phyloP scores from a whole-genome alignment of 75 land plant genomes.

The Cryptomeria japonica region DNA sequence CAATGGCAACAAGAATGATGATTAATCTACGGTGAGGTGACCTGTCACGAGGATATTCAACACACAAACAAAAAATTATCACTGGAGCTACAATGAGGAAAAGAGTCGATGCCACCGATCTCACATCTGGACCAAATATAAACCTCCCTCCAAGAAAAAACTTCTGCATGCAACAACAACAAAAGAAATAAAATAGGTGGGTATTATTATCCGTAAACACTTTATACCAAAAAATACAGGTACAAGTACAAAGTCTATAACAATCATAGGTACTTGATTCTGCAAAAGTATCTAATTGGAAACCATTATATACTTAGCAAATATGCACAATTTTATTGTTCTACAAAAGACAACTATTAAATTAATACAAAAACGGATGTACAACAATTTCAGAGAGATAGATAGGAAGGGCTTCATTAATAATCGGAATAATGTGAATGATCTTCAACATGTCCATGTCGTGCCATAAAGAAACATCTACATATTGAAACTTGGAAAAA shows the following conservation, averaged over 20 bases:
- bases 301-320: neutral
- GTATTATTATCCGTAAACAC: neutral
- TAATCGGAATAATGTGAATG: neutral
- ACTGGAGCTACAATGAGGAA: slow-evolving; percentile 65
- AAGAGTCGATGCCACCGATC: slow-evolving; percentile 63
- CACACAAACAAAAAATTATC: slow-evolving; percentile 50
- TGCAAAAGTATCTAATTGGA: neutral
- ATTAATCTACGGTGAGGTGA: slow-evolving; percentile 11
- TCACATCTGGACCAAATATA: slow-evolving; percentile 91
- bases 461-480: neutral
- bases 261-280: neutral
- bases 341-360: neutral
- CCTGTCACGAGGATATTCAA: slow-evolving; percentile 31
- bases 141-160: slow-evolving; percentile 76
- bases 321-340: neutral
- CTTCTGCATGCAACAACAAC: slow-evolving; percentile 45
- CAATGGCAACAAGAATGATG: slow-evolving; percentile 39
- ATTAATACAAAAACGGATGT: neutral
- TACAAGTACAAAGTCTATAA: neutral
- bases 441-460: neutral
- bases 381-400: neutral
- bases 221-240: neutral
- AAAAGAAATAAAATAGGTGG: neutral
- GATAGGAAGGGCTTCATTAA: neutral
- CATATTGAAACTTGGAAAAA: no score